Evolutionary conservation across 1,139 yeast species (phyloP), one percentile per base, ranked within the genome.

Genomic region (Yamadazyma blattariae): DNA sequence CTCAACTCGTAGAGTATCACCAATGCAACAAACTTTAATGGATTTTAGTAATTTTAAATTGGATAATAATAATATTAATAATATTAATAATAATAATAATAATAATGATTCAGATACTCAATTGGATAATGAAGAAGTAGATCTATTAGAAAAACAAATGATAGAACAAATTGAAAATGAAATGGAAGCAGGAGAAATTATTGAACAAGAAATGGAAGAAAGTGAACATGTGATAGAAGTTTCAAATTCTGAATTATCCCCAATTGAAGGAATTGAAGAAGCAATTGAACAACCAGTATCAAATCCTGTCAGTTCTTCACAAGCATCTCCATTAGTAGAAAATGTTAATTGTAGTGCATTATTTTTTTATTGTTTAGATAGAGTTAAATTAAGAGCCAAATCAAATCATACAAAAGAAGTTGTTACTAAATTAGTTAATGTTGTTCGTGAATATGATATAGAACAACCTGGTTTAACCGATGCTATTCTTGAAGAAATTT

Each of bases 401-500:
- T 62, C 67, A 15, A 56, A 53, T 10, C 63, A 57, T n/a, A 75
- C 85, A 0, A 69, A 62, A 39, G 39, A 44, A 4, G 58, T 70
- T 4, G 82, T 79, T 12, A 54, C 60, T 21, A 44, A 56, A 3
- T 51, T 80, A 36, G 61, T 67, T 21, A 50, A 56, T 14, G 53
- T 50, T n/a, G 56, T 78, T 33, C 45, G 52, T 2, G 52, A 50
- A n/a, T 67, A 67, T 36, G 89, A 82, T 48, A 44, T 51, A 27
- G 54, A 59, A n/a, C 76, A 74, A 39, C 82, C 85, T 0, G 90
- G 90, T 0, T 59, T 82, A 24, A 60, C 77, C 37, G 81, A 77
- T 40, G 84, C 84, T 0, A 64, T 82, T n/a, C 61, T 79, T 23
- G 86, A 81, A 54, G 88, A 82, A 48, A 54, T 55, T 25, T 33